Base-by-base conservation (phyloP, 768 basidiomycete genomes). In the Gloeostereum incarnatum region DNA sequence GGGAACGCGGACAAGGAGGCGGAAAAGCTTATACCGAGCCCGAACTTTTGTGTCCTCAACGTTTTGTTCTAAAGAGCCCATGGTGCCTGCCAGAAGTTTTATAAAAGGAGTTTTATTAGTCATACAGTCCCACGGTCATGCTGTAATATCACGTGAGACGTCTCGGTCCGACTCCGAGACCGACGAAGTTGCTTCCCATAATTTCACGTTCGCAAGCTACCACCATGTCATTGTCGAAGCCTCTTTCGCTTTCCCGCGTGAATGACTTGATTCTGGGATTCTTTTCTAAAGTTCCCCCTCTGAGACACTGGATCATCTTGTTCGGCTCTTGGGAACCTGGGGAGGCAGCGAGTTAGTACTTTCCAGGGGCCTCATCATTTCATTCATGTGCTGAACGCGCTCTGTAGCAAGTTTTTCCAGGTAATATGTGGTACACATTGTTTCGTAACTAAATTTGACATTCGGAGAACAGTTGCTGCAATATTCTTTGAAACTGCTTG, bases 1-100 rank as follows among this genome's bases (percentile, higher is more conserved):
- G 82, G 84, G 84, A 87, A 90, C 87, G 87, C 87, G 87, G 81
- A 75, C 85, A 75, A 77, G 84, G 77, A 87, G 74, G 73, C 78
- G 81, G 79, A 73, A 70, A 61, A 72, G 74, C 76, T 81, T 68
- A 62, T 57, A 62, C 81, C 85, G 56, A 71, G 87, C 74, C 82
- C 87, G 87, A 90, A 89, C 87, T 90, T 85, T 84, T 74, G 56
- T 77, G 86, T 89, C 84, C 78, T 71, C 84, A 34, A 30, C 11
- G 19, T 14, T n/a, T 34, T 34, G 33, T 34, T 34, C 33, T 2
- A 34, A 34, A 20, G 33, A 30, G 13, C 13, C 29, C 14, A 34
- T n/a, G n/a, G n/a, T n/a, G n/a, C n/a, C n/a, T n/a, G n/a, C n/a
- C n/a, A n/a, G n/a, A n/a, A n/a, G n/a, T n/a, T n/a, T n/a, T 34